These are phyloP conservation scores for Logfia minima DNA, from an alignment of 129 eudicot species.

Conservation along the genomic window DNA sequence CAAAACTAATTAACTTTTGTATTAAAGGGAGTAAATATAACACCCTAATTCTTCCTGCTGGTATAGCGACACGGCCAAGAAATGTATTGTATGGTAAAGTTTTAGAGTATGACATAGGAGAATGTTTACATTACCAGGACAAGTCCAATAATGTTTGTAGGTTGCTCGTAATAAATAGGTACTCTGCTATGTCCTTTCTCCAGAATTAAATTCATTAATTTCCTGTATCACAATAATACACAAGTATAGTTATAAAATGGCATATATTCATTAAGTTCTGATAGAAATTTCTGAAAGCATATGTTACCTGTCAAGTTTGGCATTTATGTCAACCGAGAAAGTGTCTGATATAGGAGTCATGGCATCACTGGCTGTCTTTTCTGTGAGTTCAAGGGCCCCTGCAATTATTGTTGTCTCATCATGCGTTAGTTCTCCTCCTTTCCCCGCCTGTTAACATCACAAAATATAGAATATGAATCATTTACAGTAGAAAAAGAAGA, in stretches of 20 bases:
- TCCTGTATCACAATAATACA: slow-evolving; percentile 32
- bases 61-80: neutral
- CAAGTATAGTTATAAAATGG: neutral
- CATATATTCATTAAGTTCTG: neutral
- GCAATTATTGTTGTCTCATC: slow-evolving; percentile 97
- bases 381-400: slow-evolving; percentile 87
- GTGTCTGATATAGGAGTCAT: slow-evolving; percentile 93
- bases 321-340: slow-evolving; percentile 72
- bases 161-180: slow-evolving; percentile 61
- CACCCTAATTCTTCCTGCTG: neutral
- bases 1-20: neutral
- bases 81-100: neutral
- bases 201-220: slow-evolving; percentile 49
- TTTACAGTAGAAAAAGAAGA: neutral
- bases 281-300: slow-evolving; percentile 1
- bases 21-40: neutral
- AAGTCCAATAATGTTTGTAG: slow-evolving; percentile 68
- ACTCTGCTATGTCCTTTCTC: slow-evolving; percentile 75
- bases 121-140: slow-evolving; percentile 43
- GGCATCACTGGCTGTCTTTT: slow-evolving; percentile 86
- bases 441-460: slow-evolving; percentile 62
- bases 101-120: neutral
- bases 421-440: slow-evolving; percentile 95
- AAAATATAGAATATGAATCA: neutral
- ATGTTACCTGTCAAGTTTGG: slow-evolving; percentile 64